Evolutionary conservation across 2,329 filamentous ascomycete species (phyloP).

Genomic region (Alternaria brassicae): DNA sequence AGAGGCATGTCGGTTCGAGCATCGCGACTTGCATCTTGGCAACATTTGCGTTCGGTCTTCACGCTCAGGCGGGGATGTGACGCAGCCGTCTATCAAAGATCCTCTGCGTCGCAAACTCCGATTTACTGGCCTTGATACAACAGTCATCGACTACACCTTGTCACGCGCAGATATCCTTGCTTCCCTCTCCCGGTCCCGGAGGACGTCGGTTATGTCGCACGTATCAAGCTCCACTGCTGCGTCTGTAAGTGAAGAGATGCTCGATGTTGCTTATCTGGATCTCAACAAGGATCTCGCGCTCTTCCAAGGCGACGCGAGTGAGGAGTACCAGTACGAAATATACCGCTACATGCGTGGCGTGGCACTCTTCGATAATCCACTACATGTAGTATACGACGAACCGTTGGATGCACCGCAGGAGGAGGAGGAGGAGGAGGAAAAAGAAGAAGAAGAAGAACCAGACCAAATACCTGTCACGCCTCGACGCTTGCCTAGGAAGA

Average conservation of each 20-base stretch:
- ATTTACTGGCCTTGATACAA: constrained; percentile 65
- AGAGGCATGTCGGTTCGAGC: constrained; percentile 67
- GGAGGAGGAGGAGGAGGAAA: background rate
- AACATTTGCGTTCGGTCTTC: constrained; percentile 65
- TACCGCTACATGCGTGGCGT: constrained; percentile 61
- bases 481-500: constrained; percentile 34
- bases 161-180: constrained; percentile 63
- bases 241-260: background rate
- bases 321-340: constrained; percentile 64
- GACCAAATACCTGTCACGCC: constrained; percentile 17
- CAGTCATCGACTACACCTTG: constrained; percentile 72
- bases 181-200: constrained; percentile 9
- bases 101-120: constrained; percentile 53
- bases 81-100: constrained; percentile 44
- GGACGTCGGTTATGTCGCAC: constrained; percentile 21
- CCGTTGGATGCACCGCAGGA: background rate
- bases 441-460: background rate
- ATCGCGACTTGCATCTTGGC: constrained; percentile 71
- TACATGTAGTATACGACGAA: constrained; percentile 25
- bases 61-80: constrained; percentile 33
- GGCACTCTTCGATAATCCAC: constrained; percentile 55
- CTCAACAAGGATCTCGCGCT: constrained; percentile 54
- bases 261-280: constrained; percentile 55
- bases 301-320: constrained; percentile 56
- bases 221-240: constrained; percentile 7